Evolutionary conservation across 2,329 filamentous ascomycete genomes (phyloP).

Genomic region (Truncatella angustata): DNA sequence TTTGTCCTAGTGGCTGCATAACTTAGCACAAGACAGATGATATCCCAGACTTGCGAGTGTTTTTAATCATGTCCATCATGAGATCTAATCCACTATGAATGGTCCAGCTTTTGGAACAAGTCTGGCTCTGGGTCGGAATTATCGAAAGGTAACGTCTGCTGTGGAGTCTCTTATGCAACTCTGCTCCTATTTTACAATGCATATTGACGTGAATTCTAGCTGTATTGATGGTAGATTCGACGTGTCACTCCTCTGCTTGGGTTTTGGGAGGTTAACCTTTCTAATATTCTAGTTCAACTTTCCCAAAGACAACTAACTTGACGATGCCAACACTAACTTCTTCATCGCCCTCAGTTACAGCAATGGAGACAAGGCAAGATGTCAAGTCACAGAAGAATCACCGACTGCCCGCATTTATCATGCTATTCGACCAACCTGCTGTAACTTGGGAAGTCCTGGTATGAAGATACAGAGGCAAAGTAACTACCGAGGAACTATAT

Average conservation of each 20-base stretch:
- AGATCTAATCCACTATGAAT: neutral
- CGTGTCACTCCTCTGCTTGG: too few species aligned
- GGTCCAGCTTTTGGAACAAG: neutral
- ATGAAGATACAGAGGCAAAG: conserved; percentile 56
- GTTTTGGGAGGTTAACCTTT: too few species aligned
- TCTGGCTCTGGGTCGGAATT: neutral
- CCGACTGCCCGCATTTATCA: conserved; percentile 43
- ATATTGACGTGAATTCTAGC: too few species aligned
- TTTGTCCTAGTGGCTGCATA: neutral
- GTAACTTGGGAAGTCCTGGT: conserved; percentile 56
- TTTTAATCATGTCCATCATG: neutral
- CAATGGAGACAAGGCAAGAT: conserved; percentile 33
- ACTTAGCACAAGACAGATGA: neutral
- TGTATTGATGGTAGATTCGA: too few species aligned
- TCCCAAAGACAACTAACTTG: neutral
- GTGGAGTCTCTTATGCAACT: neutral
- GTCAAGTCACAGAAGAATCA: conserved; percentile 37
- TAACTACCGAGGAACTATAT: conserved; percentile 66
- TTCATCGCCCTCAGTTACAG: conserved; percentile 30
- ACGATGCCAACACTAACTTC: conserved; percentile 18
- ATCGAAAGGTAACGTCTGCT: neutral
- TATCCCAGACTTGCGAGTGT: neutral
- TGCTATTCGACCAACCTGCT: conserved; percentile 55
- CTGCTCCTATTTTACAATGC: too few species aligned
- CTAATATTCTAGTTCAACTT: neutral